Percentiles rank a stretch among this genome's conserved stretches.
phyloP scores from a whole-genome alignment of 768 basidiomycete genomes.

The Cystobasidium ongulense region DNA sequence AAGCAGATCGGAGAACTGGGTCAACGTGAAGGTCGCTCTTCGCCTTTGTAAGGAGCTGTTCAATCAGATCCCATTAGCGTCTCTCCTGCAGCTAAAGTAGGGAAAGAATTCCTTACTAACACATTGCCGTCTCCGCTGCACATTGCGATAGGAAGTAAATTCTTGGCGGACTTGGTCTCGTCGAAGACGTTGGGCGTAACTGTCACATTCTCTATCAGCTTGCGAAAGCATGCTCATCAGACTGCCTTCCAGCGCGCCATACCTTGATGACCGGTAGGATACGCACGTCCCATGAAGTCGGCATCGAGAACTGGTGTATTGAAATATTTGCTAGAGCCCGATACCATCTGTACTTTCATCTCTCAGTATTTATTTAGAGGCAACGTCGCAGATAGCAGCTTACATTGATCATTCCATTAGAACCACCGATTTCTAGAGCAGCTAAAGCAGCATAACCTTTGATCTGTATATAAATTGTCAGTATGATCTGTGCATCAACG shows the following conservation, averaged over 20 bases:
- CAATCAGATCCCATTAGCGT: background rate
- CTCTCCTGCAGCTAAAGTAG: background rate
- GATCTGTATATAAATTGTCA: constrained; percentile 33
- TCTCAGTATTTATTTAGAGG: background rate
- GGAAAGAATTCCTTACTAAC: background rate
- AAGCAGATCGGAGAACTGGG: constrained; percentile 44
- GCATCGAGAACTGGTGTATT: constrained; percentile 42
- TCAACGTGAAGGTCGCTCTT: constrained; percentile 49
- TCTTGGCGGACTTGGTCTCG: constrained; percentile 17
- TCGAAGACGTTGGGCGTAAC: constrained; percentile 2
- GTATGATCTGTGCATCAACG: background rate
- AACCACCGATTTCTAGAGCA: constrained; percentile 49
- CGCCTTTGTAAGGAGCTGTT: constrained; percentile 33
- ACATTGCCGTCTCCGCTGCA: constrained; percentile 33
- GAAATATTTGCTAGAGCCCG: constrained; percentile 34
- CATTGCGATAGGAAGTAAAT: constrained; percentile 46
- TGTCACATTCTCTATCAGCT: background rate
- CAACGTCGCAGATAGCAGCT: background rate
- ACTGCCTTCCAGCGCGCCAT: too few relatives aligned
- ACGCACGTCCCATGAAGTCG: constrained; percentile 47
- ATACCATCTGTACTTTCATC: constrained; percentile 33
- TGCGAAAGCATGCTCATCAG: constrained; percentile 39
- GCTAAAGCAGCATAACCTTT: constrained; percentile 33
- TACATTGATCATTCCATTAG: constrained; percentile 46
- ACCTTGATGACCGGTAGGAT: constrained; percentile 43